phyloP scores from a whole-genome alignment of 176 grass and related monocot species.

The Secale cereale region DNA sequence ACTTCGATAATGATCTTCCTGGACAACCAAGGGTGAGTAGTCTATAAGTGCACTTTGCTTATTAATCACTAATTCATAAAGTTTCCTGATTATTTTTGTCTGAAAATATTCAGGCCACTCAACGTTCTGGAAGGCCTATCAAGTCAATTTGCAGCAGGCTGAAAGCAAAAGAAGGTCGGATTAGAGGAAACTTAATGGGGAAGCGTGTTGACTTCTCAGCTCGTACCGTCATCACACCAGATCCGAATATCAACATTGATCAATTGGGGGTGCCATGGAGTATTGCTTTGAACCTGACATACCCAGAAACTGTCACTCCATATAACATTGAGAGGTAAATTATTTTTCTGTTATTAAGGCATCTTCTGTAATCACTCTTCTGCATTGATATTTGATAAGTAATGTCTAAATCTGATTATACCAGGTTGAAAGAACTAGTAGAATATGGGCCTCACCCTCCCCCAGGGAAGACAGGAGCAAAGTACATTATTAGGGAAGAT shows the following conservation, averaged over 20 bases:
- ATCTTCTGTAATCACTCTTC: neutral
- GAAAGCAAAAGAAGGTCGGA: slow-evolving; percentile 97
- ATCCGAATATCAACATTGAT: slow-evolving; percentile 98
- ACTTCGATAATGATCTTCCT: slow-evolving; percentile 98
- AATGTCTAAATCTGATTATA: slow-evolving; percentile 19
- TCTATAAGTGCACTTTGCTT: no score
- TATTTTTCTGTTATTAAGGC: neutral
- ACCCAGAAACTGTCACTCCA: slow-evolving; percentile 95
- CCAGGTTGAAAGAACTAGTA: slow-evolving; percentile 85
- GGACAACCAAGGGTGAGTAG: slow-evolving; percentile 77
- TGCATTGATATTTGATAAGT: neutral
- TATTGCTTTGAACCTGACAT: slow-evolving; percentile 94
- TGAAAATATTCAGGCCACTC: slow-evolving; percentile 65
- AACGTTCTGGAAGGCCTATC: slow-evolving; percentile 91
- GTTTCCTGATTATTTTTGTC: neutral
- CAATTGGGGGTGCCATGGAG: slow-evolving; percentile 94
- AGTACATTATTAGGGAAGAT: slow-evolving; percentile 94
- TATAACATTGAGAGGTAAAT: slow-evolving; percentile 95
- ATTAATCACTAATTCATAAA: neutral
- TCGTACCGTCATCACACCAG: slow-evolving; percentile 87
- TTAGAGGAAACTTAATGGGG: slow-evolving; percentile 99
- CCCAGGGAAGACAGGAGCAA: slow-evolving; percentile 91
- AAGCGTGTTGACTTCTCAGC: slow-evolving; percentile 99
- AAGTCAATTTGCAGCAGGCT: slow-evolving; percentile 98
- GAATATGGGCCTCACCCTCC: slow-evolving; percentile 96